These are phyloP conservation scores for Chloropicon primus DNA, from an alignment of 139 green algal genomes.

Conservation along the genomic window DNA sequence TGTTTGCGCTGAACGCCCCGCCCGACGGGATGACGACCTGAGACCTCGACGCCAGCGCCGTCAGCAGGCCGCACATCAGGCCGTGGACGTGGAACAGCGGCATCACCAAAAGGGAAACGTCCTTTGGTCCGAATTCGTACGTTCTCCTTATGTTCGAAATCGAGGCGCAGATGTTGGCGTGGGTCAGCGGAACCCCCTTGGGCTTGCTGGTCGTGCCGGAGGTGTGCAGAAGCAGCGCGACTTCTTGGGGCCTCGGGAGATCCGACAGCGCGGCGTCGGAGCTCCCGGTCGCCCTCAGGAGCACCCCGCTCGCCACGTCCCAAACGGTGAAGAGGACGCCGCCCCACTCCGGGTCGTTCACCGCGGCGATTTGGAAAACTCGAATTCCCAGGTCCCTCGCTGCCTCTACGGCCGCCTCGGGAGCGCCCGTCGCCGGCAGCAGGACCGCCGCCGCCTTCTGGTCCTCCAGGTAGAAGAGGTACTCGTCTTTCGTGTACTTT, in stretches of 20 bases:
- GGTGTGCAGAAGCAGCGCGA: constrained; percentile 70
- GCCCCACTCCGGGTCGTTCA: background rate
- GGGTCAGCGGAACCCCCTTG: constrained; percentile 72
- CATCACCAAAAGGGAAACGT: constrained; percentile 61
- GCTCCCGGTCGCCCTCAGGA: background rate
- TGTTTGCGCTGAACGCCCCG: constrained; percentile 43
- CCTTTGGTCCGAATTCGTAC: constrained; percentile 47
- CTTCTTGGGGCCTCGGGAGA: background rate
- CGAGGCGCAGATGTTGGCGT: constrained; percentile 55
- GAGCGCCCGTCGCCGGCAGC: constrained; percentile 29
- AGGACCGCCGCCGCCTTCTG: constrained; percentile 43
- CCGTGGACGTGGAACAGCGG: constrained; percentile 87
- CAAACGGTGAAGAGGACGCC: background rate
- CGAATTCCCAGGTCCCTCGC: constrained; percentile 18
- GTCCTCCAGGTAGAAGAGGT: constrained; percentile 57
- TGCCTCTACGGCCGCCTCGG: constrained; percentile 23
- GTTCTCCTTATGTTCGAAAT: constrained; percentile 58
- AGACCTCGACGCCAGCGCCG: constrained; percentile 42
- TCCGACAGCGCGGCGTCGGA: background rate
- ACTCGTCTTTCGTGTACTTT: constrained; percentile 58
- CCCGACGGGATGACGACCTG: constrained; percentile 38
- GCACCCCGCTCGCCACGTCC: background rate
- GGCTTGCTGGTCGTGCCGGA: constrained; percentile 62
- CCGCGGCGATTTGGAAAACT: background rate
- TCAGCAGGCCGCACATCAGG: constrained; percentile 61